Evolutionary conservation across 1,139 yeast genomes (phyloP).

Genomic region (Suhomyces terraborum): DNA sequence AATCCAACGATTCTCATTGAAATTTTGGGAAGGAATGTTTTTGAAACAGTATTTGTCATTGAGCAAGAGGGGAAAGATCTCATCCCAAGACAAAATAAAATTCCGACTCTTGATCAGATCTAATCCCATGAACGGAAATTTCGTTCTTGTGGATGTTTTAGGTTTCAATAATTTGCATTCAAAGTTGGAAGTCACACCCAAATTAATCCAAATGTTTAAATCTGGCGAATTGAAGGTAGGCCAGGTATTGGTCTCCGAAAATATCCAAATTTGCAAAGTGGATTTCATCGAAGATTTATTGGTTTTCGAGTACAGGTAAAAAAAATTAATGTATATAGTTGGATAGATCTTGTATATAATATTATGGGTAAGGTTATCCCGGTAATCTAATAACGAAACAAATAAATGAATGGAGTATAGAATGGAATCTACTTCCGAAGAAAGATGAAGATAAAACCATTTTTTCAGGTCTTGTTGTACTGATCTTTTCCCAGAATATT

Average conservation of each 20-base stretch:
- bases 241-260: conserved; percentile 21
- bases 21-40: conserved; percentile 45
- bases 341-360: conserved; percentile 6
- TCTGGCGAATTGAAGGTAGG: conserved; percentile 29
- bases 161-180: conserved; percentile 31
- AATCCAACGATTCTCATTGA: conserved; percentile 28
- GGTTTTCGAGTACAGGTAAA: conserved; percentile 21
- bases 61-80: conserved; percentile 19
- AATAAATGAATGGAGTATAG: no score
- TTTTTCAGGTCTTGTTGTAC: no score
- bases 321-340: conserved; percentile 4
- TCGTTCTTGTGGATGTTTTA: conserved; percentile 27
- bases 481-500: no score
- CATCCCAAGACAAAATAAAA: conserved; percentile 20
- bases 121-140: conserved; percentile 30
- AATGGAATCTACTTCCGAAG: no score
- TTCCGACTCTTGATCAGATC: conserved; percentile 31
- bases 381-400: no score
- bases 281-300: conserved; percentile 40
- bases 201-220: conserved; percentile 23
- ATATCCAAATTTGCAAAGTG: conserved; percentile 26
- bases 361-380: neutral
- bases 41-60: conserved; percentile 31
- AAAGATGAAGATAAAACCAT: no score
- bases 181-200: conserved; percentile 26